phyloP scores from a whole-genome alignment of 2,329 filamentous ascomycete species.

The Periconia sp. region DNA sequence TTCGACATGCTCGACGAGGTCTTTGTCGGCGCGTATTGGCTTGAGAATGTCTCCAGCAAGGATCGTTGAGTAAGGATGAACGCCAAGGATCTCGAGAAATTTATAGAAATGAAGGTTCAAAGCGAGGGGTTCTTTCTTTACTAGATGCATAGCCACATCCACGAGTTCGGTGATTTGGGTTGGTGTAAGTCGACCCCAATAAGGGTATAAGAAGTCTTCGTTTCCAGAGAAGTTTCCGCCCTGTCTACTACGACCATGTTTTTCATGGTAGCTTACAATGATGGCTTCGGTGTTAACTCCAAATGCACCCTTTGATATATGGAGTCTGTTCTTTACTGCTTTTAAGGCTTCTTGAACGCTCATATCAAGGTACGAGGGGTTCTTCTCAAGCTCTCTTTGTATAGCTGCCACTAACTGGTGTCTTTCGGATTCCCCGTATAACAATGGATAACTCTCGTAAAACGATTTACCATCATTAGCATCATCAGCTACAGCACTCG shows the following conservation, averaged over 20 bases:
- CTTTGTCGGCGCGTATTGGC: conserved; percentile 20
- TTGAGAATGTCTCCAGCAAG: conserved; percentile 30
- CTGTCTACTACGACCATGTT: not conserved
- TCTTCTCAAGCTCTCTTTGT: conserved; percentile 15
- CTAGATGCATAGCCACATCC: conserved; percentile 18
- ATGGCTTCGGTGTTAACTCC: conserved; percentile 15
- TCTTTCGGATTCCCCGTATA: conserved; percentile 23
- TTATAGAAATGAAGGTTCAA: conserved; percentile 10
- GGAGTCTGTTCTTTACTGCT: conserved; percentile 9
- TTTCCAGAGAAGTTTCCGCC: not conserved
- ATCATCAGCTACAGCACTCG: too few species aligned
- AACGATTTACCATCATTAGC: too few species aligned
- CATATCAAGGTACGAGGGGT: conserved; percentile 7
- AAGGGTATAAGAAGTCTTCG: conserved; percentile 15
- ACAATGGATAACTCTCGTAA: conserved; percentile 18
- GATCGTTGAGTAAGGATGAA: conserved; percentile 14
- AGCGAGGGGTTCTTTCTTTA: conserved; percentile 14
- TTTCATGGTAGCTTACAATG: not conserved
- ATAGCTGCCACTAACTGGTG: conserved; percentile 16
- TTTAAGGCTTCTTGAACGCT: conserved; percentile 1
- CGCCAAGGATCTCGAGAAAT: conserved; percentile 19
- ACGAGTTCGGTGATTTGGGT: conserved; percentile 14
- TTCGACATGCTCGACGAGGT: conserved; percentile 18
- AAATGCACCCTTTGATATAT: conserved; percentile 10
- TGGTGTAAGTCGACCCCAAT: conserved; percentile 22